A percentile compares a stretch with the other conserved stretches of the same genome.
These are phyloP conservation scores for Pseudogymnoascus sp. DNA, from an alignment of 2,329 filamentous ascomycete genomes.

Conservation along the genomic window DNA sequence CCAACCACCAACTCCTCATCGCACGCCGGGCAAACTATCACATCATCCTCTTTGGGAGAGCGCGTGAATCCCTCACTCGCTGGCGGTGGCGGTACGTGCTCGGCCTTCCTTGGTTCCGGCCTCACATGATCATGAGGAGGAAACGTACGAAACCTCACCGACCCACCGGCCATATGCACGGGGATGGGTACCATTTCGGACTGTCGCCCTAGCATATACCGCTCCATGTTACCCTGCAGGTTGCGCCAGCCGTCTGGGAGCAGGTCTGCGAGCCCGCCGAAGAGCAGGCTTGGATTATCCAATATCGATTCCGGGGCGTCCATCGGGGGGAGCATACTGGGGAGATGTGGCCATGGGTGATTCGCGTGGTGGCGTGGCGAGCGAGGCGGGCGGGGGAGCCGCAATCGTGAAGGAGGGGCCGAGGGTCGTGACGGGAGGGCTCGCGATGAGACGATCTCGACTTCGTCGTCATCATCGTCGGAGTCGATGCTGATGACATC, in stretches of 20 bases:
- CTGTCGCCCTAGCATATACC: background rate
- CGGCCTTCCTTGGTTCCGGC: slow-evolving; percentile 16
- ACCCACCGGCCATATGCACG: background rate
- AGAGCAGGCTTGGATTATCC: background rate
- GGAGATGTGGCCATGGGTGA: background rate
- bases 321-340: background rate
- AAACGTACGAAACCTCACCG: background rate
- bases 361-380: background rate
- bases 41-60: slow-evolving; percentile 60
- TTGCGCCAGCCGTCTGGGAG: background rate
- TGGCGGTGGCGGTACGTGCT: slow-evolving; percentile 34
- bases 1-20: slow-evolving; percentile 63
- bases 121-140: background rate
- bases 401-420: background rate
- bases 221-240: background rate
- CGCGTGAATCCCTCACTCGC: slow-evolving; percentile 73
- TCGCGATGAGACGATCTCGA: slow-evolving; percentile 1
- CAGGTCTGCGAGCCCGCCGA: background rate
- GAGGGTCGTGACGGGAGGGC: background rate
- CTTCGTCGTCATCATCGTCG: slow-evolving; percentile 3
- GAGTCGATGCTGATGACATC: background rate
- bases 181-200: background rate
- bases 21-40: slow-evolving; percentile 79
- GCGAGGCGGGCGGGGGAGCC: background rate
- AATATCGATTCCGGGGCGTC: background rate